Percentiles rank a stretch among this genome's conserved stretches.
These are phyloP conservation scores for Aspergillus flavus DNA, from an alignment of 2,329 filamentous ascomycete genomes.

Conservation along the genomic window DNA sequence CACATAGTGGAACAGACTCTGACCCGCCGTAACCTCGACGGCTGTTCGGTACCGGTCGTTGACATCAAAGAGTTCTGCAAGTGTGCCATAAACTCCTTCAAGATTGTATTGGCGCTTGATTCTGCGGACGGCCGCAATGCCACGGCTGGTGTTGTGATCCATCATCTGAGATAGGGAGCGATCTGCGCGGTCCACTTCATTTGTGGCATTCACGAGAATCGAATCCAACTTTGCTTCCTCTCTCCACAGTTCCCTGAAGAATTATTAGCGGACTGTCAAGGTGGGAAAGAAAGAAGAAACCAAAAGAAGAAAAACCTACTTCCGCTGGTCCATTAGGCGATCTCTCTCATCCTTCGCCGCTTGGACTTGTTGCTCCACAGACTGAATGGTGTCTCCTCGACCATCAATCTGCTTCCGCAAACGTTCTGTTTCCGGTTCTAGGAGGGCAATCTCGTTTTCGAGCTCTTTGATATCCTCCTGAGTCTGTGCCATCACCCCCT, in stretches of 20 bases:
- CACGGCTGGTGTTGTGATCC: constrained; percentile 84
- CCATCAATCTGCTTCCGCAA: constrained; percentile 75
- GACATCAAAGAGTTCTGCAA: constrained; percentile 91
- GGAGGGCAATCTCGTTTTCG: constrained; percentile 67
- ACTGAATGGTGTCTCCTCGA: constrained; percentile 73
- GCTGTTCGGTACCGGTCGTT: constrained; percentile 82
- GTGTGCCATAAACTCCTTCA: constrained; percentile 84
- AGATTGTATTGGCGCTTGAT: constrained; percentile 79
- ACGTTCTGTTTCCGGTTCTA: constrained; percentile 72
- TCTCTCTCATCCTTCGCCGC: constrained; percentile 78
- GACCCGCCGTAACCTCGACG: constrained; percentile 89
- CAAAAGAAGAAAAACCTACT: constrained; percentile 44
- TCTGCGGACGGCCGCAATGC: constrained; percentile 81
- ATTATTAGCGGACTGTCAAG: constrained; percentile 15
- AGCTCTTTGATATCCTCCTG: constrained; percentile 78
- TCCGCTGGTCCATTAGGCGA: constrained; percentile 80
- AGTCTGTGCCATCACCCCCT: constrained; percentile 80
- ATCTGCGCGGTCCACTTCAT: constrained; percentile 78
- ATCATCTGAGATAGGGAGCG: constrained; percentile 78
- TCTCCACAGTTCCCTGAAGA: constrained; percentile 67
- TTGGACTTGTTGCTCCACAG: constrained; percentile 72
- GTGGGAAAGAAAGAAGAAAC: background rate
- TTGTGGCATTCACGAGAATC: constrained; percentile 71
- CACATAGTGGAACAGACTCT: constrained; percentile 92
- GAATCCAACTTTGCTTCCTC: constrained; percentile 87